Evolutionary conservation across 139 green algal genomes (phyloP), one percentile per base, ranked within the genome.

Genomic region (Chlorella vulgaris): DNA sequence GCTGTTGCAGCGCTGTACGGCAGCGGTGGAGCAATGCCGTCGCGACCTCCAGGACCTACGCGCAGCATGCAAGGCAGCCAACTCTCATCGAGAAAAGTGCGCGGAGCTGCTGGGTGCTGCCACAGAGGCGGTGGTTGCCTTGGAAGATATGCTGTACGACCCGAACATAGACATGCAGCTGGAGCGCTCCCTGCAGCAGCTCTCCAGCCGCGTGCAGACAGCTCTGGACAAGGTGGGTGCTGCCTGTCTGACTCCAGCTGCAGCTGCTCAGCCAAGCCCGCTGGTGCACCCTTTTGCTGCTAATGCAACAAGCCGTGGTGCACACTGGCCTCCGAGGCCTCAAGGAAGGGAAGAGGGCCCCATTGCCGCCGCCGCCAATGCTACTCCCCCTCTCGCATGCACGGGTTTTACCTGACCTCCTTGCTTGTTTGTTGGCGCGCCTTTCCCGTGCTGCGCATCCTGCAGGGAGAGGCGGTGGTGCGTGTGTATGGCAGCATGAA

Each of bases 51-150:
- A 21, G 1, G 79, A 89, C 40, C 83, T 91, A 53, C 82, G 86
- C 15, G 28, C 26, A 0, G 43, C 53, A 21, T 76, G 71, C 51
- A 85, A 89, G n/a, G 70, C 18, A 2, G 83, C 83, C 21, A 76
- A 40, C 58, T 68, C 60, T 21, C 66, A 89, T 39, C 68, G 78
- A 1, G 88, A 91, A 69, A 87, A 85, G 63, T 91, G 84, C 71
- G 62, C 50, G 4, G 77, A 74, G 35, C 15, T 89, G 53, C 40
- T 91, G 55, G 71, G 60, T 36, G 78, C 85, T 3, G 84, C 83
- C 33, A 84, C 76, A 38, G 84, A 79, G 31, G 83, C 84, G 15
- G 83, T 84, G 28, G 39, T 87, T 18, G 76, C 69, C 2, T 66
- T 91, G 1, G 88, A 91, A n/a, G 74, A 86, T 33, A 74, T 88